Evolutionary conservation across 1,284 basidiomycete species (phyloP).

Genomic region (Retiboletus flavoniger): DNA sequence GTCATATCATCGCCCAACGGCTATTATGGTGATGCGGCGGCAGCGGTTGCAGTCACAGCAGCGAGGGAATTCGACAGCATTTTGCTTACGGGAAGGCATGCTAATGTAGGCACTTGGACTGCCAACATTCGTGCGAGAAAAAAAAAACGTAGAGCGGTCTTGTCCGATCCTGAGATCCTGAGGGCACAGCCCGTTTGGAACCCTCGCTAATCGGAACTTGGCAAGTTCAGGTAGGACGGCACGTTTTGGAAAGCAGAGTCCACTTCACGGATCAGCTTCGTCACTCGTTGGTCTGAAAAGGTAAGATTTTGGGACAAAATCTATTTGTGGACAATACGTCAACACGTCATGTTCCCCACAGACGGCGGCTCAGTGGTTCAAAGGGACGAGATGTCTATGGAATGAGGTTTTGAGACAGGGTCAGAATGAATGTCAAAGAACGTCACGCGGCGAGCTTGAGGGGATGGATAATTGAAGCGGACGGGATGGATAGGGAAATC

Average conservation of each 20-base stretch:
- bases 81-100: slow-evolving; percentile 19
- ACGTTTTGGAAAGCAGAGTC: slow-evolving; percentile 11
- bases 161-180: slow-evolving; percentile 20
- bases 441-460: slow-evolving; percentile 26
- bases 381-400: slow-evolving; percentile 10
- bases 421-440: slow-evolving; percentile 10
- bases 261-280: slow-evolving; percentile 14
- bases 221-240: slow-evolving; percentile 1
- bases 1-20: slow-evolving; percentile 12
- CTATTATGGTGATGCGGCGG: slow-evolving; percentile 20
- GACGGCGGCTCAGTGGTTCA: slow-evolving; percentile 21
- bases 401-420: slow-evolving; percentile 19
- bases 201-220: slow-evolving; percentile 15
- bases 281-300: slow-evolving; percentile 5
- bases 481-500: slow-evolving; percentile 11
- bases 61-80: slow-evolving; percentile 18
- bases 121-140: slow-evolving; percentile 21
- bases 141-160: slow-evolving; percentile 17
- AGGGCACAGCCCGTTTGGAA: slow-evolving; percentile 1
- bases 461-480: slow-evolving; percentile 13
- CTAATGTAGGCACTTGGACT: slow-evolving; percentile 18
- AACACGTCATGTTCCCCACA: slow-evolving; percentile 29
- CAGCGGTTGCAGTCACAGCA: slow-evolving; percentile 18
- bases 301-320: slow-evolving; percentile 12
- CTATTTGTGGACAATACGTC: slow-evolving; percentile 19